These are phyloP conservation scores for Triticum timopheevii DNA, from an alignment of 176 grass and related monocot species.

Conservation along the genomic window DNA sequence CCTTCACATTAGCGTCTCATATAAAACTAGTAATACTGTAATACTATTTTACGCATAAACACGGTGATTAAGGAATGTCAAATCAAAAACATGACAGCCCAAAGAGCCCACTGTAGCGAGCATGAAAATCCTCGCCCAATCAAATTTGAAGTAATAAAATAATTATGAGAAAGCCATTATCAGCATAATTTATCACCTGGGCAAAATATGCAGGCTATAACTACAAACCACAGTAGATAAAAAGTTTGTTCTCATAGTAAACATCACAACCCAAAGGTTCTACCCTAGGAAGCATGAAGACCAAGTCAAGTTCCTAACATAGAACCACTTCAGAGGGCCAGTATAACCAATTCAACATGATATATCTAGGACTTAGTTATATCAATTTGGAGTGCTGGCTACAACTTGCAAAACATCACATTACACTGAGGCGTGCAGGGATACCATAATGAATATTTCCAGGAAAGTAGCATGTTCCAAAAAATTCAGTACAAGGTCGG, in stretches of 20 bases:
- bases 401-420: background rate
- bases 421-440: background rate
- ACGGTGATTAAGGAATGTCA: background rate
- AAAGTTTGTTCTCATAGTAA: background rate
- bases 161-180: background rate
- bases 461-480: conserved; percentile 1
- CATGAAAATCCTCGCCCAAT: background rate
- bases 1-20: background rate
- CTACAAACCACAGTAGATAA: background rate
- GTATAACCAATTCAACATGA: background rate
- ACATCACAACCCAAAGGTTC: background rate
- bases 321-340: background rate
- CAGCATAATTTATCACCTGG: background rate
- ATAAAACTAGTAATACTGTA: background rate
- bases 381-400: background rate
- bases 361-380: background rate
- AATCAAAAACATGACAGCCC: background rate
- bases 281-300: background rate
- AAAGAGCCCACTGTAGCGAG: background rate
- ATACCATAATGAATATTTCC: background rate
- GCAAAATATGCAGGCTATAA: background rate
- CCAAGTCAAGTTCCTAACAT: background rate
- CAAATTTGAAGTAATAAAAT: background rate
- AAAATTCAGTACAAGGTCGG: background rate
- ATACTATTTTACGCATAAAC: background rate